phyloP scores from a whole-genome alignment of 495 filamentous ascomycete species.

The Podospora comata region DNA sequence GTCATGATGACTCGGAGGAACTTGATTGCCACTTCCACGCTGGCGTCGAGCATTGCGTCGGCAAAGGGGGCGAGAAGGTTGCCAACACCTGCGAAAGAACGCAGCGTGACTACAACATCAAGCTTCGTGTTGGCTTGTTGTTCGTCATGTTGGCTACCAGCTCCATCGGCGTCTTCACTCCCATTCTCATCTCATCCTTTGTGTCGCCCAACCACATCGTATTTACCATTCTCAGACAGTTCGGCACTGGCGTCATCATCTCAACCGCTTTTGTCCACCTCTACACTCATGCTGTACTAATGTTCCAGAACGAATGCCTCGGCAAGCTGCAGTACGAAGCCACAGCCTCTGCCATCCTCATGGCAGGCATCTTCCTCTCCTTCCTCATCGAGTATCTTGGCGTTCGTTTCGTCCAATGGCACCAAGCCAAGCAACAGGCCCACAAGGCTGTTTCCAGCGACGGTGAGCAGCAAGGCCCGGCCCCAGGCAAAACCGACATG shows the following conservation, averaged over 20 bases:
- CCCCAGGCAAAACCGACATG: constrained; percentile 33
- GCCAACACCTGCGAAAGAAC: constrained; percentile 39
- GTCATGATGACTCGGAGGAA: constrained; percentile 19
- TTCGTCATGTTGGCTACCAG: constrained; percentile 48
- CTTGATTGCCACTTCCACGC: constrained; percentile 9
- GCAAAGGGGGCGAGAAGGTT: constrained; percentile 29
- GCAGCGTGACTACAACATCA: constrained; percentile 56
- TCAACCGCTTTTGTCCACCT: constrained; percentile 71
- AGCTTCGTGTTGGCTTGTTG: constrained; percentile 56
- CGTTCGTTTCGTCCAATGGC: constrained; percentile 47
- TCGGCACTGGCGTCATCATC: constrained; percentile 71
- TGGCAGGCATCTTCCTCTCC: constrained; percentile 62
- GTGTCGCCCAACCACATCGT: constrained; percentile 32
- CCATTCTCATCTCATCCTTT: constrained; percentile 42
- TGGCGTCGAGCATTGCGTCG: constrained; percentile 45
- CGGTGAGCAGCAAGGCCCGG: constrained; percentile 1
- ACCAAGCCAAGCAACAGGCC: constrained; percentile 27
- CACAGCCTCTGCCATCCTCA: constrained; percentile 58
- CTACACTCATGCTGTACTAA: constrained; percentile 59
- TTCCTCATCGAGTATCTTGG: constrained; percentile 60
- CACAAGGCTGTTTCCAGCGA: constrained; percentile 1
- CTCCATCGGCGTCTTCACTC: constrained; percentile 39
- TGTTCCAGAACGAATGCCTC: constrained; percentile 63
- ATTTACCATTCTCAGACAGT: constrained; percentile 60
- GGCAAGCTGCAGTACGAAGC: constrained; percentile 58